Evolutionary conservation across 2,329 filamentous ascomycete genomes (phyloP), one percentile per base, ranked within the genome.

Genomic region (Pyrenophora teres): DNA sequence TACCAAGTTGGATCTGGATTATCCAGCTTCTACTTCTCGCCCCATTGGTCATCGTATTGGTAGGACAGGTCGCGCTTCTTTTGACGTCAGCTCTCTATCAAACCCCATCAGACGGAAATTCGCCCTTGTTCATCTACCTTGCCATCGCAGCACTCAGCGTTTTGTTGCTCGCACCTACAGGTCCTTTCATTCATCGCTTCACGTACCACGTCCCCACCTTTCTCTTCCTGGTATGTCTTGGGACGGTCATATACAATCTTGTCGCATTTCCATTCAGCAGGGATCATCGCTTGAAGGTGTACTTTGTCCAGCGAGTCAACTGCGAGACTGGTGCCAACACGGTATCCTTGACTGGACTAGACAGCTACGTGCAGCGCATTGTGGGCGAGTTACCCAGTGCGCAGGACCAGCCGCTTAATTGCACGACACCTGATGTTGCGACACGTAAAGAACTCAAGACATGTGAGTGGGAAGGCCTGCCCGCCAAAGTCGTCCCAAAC

Each of bases 1-100:
- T 97, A 46, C 90, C 91, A 1, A 84, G 82, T 38, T 97, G 89
- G 88, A 86, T 89, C 15, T 99, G 94, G 94, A 74, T 94, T 36
- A 63, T 96, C 15, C 92, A 99, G 66, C 87, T 97, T 59, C 77
- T 97, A 3, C 69, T 97, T 13, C 77, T 95, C 8, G 89, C 85
- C 0, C 92, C 92, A 0, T 83, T 96, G 45, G 84, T 87, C 40
- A 78, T 96, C 39, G 87, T 94, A 53, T 72, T 97, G 16, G 75
- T 90, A 13, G 90, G 87, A 1, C 91, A 96, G 67, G 80, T 92
- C 21, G 88, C 83, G 1, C 80, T 97, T 3, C 76, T 93, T 10
- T 71, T 90, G 13, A 89, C 87, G 4, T 83, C 87, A 30, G 85
- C 89, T 2, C 79, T 92, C 16, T 81, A 87, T 52, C 92, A 96